Percentiles rank a stretch among this genome's conserved stretches.
phyloP scores from a whole-genome alignment of 176 grass and related monocot species.

The Avena sativa region DNA sequence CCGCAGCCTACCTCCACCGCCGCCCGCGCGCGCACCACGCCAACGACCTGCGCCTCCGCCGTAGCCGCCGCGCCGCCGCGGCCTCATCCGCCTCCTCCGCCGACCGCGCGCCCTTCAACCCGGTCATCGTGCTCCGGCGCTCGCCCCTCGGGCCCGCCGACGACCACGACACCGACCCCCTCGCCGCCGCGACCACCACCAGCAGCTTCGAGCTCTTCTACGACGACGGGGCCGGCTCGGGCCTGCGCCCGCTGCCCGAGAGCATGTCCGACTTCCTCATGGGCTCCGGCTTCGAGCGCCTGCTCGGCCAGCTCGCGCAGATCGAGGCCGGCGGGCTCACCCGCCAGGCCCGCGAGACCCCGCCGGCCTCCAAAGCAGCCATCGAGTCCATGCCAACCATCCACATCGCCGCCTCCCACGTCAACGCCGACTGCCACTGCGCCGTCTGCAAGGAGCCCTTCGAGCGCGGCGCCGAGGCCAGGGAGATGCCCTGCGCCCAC shows the following conservation, averaged over 20 bases:
- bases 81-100: neutral
- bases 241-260: conserved; percentile 83
- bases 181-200: neutral
- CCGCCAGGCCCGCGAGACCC: conserved; percentile 48
- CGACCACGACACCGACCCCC: no score
- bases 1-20: conserved; percentile 24
- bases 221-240: conserved; percentile 84
- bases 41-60: conserved; percentile 51
- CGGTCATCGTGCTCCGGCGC: conserved; percentile 85
- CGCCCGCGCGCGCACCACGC: conserved; percentile 51
- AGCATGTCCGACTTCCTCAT: conserved; percentile 96
- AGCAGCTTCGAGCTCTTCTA: conserved; percentile 93
- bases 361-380: conserved; percentile 87
- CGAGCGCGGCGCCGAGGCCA: conserved; percentile 62
- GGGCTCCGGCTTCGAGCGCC: conserved; percentile 93
- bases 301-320: conserved; percentile 85
- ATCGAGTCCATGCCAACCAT: conserved; percentile 89
- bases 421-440: conserved; percentile 68
- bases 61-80: conserved; percentile 33
- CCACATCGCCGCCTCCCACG: conserved; percentile 50
- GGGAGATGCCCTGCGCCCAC: conserved; percentile 93
- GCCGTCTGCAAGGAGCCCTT: conserved; percentile 96
- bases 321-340: conserved; percentile 72
- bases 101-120: conserved; percentile 82
- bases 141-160: conserved; percentile 1